These are phyloP conservation scores for Omphalotus guepiniiformis DNA, from an alignment of 768 basidiomycete genomes.

Conservation along the genomic window DNA sequence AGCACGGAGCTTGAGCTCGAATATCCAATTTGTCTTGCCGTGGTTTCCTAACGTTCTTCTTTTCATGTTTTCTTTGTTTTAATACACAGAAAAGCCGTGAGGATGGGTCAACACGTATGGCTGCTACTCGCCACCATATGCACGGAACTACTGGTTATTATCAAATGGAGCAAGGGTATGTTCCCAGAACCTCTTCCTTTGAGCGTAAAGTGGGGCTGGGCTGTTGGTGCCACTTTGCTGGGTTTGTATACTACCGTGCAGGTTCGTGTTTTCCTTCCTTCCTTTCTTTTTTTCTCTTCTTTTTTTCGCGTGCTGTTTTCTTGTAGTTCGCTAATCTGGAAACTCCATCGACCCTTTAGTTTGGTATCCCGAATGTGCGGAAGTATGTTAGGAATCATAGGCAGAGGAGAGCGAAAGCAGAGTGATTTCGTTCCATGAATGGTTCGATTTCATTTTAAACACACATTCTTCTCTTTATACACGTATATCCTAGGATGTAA, in stretches of 20 bases:
- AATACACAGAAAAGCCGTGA: slow-evolving; percentile 59
- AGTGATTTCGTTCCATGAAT: too few species aligned
- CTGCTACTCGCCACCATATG: slow-evolving; percentile 79
- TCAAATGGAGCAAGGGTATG: slow-evolving; percentile 77
- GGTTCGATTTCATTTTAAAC: background rate
- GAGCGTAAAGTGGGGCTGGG: slow-evolving; percentile 64
- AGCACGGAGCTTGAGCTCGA: too few species aligned
- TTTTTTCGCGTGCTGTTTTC: slow-evolving; percentile 3
- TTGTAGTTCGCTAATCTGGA: slow-evolving; percentile 13
- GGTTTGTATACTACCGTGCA: slow-evolving; percentile 64
- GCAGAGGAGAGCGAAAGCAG: slow-evolving; percentile 24
- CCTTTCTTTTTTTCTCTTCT: slow-evolving; percentile 5
- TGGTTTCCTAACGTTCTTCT: slow-evolving; percentile 1
- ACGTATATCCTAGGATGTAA: background rate
- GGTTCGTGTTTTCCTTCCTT: too few species aligned
- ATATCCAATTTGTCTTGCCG: slow-evolving; percentile 2
- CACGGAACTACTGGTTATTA: slow-evolving; percentile 76
- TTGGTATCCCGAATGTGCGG: slow-evolving; percentile 58
- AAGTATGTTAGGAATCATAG: slow-evolving; percentile 44
- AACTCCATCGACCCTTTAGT: slow-evolving; percentile 35
- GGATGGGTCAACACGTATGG: slow-evolving; percentile 92
- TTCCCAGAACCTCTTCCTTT: slow-evolving; percentile 62
- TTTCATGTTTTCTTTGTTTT: background rate
- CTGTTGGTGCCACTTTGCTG: slow-evolving; percentile 51
- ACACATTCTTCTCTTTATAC: background rate